Base-by-base conservation (phyloP, 352 stramenopile genomes). In the Saprolegnia parasitica region DNA sequence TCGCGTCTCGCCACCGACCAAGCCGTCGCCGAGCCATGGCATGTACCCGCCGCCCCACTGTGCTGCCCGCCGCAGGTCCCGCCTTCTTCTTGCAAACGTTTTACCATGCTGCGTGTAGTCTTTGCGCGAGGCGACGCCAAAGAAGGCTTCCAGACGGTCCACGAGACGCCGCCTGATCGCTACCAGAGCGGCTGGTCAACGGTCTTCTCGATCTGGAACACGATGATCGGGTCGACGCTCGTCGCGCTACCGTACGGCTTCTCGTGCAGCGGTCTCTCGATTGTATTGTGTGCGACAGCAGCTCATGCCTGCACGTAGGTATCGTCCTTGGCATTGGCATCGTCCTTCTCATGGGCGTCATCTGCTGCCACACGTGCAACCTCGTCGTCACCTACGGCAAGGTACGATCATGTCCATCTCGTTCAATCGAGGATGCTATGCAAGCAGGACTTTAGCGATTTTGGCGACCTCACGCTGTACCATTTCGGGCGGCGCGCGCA, bases 201-300 rank as follows among this genome's bases (percentile, higher is more conserved):
- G 5, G 56, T 73, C n/a, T 65, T 66, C n/a, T 67, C 68, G 5
- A 73, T 73, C 18, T 57, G 65, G 52, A 73, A 73, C 56, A 73
- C 68, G 13, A 73, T 73, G 68, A 73, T 73, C 23, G 68, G 68
- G 10, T 71, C 68, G 1, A 70, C 68, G 15, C 54, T 73, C 29
- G 68, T 73, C 20, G 61, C 68, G 16, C 42, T 73, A 8, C 68
- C 68, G 15, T 63, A 63, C 21, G 42, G 46, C 39, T 73, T 71
- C 35, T 67, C 58, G 54, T 67, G 58, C 58, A 67, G 58, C 26
- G 58, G 58, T 67, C 5, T 35, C 2, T 35, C 5, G 29, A 35
- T 35, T 5, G 2, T 35, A 35, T 5, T 35, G 5, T 5, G 5
- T 5, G 5, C 29, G 5, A 35, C 2, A 35, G 29, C 5, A 2